Percentiles rank a stretch among this genome's conserved stretches.
phyloP scores from a whole-genome alignment of 441 rosid species.

The Populus tomentosa region DNA sequence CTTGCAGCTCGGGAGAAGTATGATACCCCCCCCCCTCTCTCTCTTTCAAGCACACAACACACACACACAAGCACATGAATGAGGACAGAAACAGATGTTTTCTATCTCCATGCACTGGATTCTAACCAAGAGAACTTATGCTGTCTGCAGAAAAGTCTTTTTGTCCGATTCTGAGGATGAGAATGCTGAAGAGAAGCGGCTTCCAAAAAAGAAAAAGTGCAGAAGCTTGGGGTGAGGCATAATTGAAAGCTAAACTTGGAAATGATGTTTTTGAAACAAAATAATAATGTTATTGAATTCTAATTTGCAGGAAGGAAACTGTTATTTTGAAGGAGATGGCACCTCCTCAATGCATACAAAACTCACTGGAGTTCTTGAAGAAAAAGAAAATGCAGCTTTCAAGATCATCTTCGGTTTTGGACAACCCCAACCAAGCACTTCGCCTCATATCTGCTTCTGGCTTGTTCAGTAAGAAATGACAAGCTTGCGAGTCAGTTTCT shows the following conservation, averaged over 20 bases:
- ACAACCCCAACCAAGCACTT: constrained; percentile 71
- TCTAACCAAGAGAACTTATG: constrained; percentile 6
- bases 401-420: constrained; percentile 65
- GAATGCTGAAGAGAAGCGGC: constrained; percentile 29
- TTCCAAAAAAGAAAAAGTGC: constrained; percentile 49
- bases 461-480: constrained; percentile 42
- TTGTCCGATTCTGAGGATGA: constrained; percentile 67
- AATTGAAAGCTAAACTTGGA: background rate
- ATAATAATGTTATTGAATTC: constrained; percentile 8
- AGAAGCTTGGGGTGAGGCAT: constrained; percentile 58
- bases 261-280: background rate
- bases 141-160: constrained; percentile 50
- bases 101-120: background rate
- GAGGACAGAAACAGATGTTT: background rate
- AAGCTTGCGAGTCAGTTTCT: background rate
- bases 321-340: constrained; percentile 66
- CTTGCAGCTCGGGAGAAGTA: constrained; percentile 89
- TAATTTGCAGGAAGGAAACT: constrained; percentile 49
- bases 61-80: background rate
- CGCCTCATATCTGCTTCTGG: constrained; percentile 59
- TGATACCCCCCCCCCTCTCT: background rate
- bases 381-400: constrained; percentile 70
- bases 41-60: background rate
- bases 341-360: constrained; percentile 66
- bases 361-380: constrained; percentile 73